Base-by-base conservation (phyloP, 768 basidiomycete species). In the Lyophyllum semitale region DNA sequence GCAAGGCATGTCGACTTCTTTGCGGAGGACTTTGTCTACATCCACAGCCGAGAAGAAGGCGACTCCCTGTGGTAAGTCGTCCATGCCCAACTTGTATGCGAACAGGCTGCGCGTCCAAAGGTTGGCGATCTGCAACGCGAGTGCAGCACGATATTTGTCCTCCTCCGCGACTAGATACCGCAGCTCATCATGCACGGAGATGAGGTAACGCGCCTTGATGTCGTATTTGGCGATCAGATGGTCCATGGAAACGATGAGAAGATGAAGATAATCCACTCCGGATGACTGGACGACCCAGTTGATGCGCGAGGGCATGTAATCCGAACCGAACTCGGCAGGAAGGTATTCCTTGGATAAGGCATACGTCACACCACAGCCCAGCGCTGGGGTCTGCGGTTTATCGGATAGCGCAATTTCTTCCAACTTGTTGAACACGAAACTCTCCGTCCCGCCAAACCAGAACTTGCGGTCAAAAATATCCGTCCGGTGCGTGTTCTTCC, bases 231-330 rank as follows among this genome's bases (percentile, higher is more conserved):
- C 69, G 53, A 88, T 85, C 33, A 99, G 83, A 68, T 96, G 80
- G 57, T 94, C 85, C 95, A 98, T 98, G 5, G 93, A 84, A 44
- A 95, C 93, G 64, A 99, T 93, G 55, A 98, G 83, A 35, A 99
- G 85, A 65, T 99, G 97, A 8, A 98, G 87, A 67, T 99, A 98
- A 70, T 98, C 97, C 40, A 98, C 96, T 3, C 96, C 97, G 0
- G 95, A 97, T 3, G 95, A 98, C 65, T 98, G 97, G 6, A 98
- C 97, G 46, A 95, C 97, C 97, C 97, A 98, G 66, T 99, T 99
- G 75, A 98, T 95, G 40, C 97, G 85, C 6, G 94, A 97, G 0
- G 97, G 89, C 81, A 98, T 88, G 69, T 92, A 98, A 59, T 95
- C 92, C 0, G 87, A 71, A 12, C 91, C 92, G 57, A 93, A 92